Evolutionary conservation across 2,329 filamentous ascomycete genomes (phyloP), one percentile per base, ranked within the genome.

Genomic region (Alternaria sp.): DNA sequence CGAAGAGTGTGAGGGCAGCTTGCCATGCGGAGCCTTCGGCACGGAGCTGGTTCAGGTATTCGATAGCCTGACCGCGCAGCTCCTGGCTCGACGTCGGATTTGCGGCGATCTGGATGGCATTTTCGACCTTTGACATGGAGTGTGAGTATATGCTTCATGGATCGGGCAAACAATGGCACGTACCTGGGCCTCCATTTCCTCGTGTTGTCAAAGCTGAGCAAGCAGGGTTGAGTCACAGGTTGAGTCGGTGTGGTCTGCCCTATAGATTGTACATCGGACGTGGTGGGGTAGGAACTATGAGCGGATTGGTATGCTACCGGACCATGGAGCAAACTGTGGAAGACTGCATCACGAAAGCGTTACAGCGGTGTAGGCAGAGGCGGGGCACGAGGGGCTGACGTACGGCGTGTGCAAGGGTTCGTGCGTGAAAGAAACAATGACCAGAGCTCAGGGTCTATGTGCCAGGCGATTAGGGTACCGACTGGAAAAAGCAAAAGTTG

Each of bases 31-130:
- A 89, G 51, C 92, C 89, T 77, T 97, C 91, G 76, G 89, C 85
- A 69, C 94, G 90, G 66, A 98, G 86, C 78, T 94, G 93, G 80
- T 86, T 87, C 66, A 90, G 85, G 80, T 92, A 96, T 58, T 93
- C 88, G 79, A 92, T 91, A 67, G 96, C 95, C 84, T 97, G 92
- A 70, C 95, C 94, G 84, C 97, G 94, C 59, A 81, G 72, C 58
- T 76, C 75, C 68, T 80, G 89, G 81, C 94, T 89, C 74, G 93
- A 91, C 74, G 87, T 83, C 63, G 93, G 92, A 82, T 95, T 90
- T 84, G 90, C 96, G 81, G 93, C 93, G 83, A 98, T 96, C 81
- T 96, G 89, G 84, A 98, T 96, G 82, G 96, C 96, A 84, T 93
- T 95, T 84, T 96, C 92, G 81, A 97, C 90, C 93, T 97, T 61